Evolutionary conservation across 2,329 filamentous ascomycete species (phyloP).

Genomic region (Arthrobotrys entomopaga): DNA sequence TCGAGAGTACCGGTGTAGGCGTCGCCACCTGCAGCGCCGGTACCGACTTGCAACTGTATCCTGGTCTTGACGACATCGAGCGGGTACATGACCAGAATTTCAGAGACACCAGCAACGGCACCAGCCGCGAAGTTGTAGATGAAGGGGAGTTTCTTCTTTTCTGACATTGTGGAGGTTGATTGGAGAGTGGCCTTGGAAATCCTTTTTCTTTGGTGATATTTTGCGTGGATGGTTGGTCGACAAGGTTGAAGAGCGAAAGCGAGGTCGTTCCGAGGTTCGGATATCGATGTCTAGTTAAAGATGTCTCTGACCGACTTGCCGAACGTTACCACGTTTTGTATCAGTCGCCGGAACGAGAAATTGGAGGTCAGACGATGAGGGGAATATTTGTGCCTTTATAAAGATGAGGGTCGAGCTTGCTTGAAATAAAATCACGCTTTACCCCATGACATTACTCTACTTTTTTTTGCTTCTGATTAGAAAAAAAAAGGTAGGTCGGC

Average conservation of each 20-base stretch:
- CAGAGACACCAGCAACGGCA: conserved; percentile 96
- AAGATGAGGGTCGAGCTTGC: neutral
- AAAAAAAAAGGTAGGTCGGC: conserved; percentile 25
- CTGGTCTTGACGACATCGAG: conserved; percentile 98
- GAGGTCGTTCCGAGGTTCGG: conserved; percentile 25
- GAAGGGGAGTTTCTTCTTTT: conserved; percentile 84
- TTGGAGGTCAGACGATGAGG: neutral
- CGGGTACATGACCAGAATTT: conserved; percentile 81
- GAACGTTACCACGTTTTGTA: neutral
- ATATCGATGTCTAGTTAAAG: neutral
- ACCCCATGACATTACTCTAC: conserved; percentile 3
- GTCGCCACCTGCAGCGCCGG: conserved; percentile 74
- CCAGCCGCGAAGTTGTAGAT: conserved; percentile 94
- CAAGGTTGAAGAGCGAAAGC: conserved; percentile 18
- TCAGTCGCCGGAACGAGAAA: neutral
- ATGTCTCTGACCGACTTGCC: neutral
- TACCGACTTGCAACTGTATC: conserved; percentile 86
- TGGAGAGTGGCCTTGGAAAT: neutral
- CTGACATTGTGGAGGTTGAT: conserved; percentile 68
- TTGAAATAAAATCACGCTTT: conserved; percentile 19
- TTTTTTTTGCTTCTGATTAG: conserved; percentile 29
- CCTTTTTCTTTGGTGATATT: neutral
- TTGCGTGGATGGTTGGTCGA: conserved; percentile 34
- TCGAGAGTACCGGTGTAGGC: conserved; percentile 97
- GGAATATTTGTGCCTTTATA: conserved; percentile 1